phyloP scores from a whole-genome alignment of 108 stramenopile species.

The Aurantiochytrium sp. region DNA sequence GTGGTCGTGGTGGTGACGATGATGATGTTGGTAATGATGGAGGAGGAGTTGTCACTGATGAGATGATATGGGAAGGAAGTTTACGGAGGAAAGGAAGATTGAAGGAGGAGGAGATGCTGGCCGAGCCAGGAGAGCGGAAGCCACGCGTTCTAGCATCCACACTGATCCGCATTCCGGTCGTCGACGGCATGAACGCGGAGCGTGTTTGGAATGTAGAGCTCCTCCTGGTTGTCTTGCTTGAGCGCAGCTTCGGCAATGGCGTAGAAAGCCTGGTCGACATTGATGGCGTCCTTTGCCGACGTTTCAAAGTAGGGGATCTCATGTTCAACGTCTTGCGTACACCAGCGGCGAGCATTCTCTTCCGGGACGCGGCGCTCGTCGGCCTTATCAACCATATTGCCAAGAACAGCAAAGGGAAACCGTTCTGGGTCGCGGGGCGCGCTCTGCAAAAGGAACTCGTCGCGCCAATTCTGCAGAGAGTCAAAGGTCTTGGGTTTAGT shows the following conservation, averaged over 20 bases:
- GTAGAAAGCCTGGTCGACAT: slow-evolving; percentile 85
- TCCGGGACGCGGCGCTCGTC: slow-evolving; percentile 54
- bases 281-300: slow-evolving; percentile 81
- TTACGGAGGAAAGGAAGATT: no score
- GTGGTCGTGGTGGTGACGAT: no score
- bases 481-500: slow-evolving; percentile 88
- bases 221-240: slow-evolving; percentile 41
- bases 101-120: no score
- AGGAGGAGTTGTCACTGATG: no score
- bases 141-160: not conserved
- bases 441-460: slow-evolving; percentile 76
- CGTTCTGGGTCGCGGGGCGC: slow-evolving; percentile 46
- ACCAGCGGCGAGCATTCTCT: slow-evolving; percentile 71
- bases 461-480: slow-evolving; percentile 81
- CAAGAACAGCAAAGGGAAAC: slow-evolving; percentile 91
- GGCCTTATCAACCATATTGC: slow-evolving; percentile 85
- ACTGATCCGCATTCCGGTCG: not conserved
- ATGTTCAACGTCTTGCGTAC: slow-evolving; percentile 43
- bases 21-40: no score
- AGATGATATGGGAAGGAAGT: no score
- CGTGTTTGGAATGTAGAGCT: not conserved
- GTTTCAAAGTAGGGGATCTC: slow-evolving; percentile 87
- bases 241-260: slow-evolving; percentile 48
- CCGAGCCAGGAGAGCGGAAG: no score
- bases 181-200: not conserved